Evolutionary conservation across 169 alveolate genomes (phyloP).

Genomic region (Plasmodium sp.): DNA sequence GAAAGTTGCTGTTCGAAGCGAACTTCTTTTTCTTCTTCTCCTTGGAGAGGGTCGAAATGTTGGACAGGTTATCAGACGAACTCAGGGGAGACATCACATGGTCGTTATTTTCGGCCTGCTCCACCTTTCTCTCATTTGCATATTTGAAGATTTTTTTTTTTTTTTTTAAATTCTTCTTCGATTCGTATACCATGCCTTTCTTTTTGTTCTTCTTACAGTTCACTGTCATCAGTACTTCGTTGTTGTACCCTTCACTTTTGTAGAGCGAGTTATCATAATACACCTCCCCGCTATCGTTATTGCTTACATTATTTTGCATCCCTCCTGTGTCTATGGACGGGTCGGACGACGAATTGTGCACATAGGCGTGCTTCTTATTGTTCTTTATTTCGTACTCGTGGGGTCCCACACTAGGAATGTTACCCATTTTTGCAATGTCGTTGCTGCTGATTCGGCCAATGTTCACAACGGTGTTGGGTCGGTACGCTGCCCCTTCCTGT

Average conservation of each 20-base stretch:
- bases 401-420: neutral
- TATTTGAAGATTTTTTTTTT: slow-evolving; percentile 53
- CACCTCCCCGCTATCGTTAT: neutral
- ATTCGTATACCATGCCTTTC: slow-evolving; percentile 24
- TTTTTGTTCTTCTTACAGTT: slow-evolving; percentile 28
- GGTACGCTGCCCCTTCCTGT: neutral
- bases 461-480: neutral
- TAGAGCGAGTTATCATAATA: neutral
- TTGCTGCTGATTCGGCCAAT: neutral
- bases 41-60: slow-evolving; percentile 30
- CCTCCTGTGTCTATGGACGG: slow-evolving; percentile 24
- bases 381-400: slow-evolving; percentile 40
- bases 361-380: slow-evolving; percentile 31
- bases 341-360: slow-evolving; percentile 10
- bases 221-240: neutral
- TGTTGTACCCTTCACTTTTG: neutral
- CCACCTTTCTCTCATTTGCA: slow-evolving; percentile 21
- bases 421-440: neutral
- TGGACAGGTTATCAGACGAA: slow-evolving; percentile 38
- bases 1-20: neutral
- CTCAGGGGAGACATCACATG: slow-evolving; percentile 13
- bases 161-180: slow-evolving; percentile 53
- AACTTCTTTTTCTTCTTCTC: neutral
- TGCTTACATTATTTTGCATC: neutral
- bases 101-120: slow-evolving; percentile 6